Base-by-base conservation (phyloP, 768 basidiomycete species). In the Hortiboletus flavorubellus region DNA sequence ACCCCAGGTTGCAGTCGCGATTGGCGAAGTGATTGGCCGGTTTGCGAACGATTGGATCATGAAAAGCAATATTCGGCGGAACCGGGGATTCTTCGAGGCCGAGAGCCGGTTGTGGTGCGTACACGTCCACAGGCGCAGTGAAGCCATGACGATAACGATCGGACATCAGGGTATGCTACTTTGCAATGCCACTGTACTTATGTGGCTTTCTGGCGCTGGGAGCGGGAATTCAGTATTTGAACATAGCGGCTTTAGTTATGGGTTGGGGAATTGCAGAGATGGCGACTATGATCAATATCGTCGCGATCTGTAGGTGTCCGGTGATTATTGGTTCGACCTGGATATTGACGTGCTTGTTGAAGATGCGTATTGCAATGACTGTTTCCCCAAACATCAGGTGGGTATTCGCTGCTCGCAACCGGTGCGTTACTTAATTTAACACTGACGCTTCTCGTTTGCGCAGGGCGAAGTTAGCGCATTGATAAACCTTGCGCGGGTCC, bases 1-100 rank as follows among this genome's bases (percentile, higher is more conserved):
- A 5, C 16, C 38, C 11, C 16, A 80, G 78, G 65, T 83, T 21
- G 81, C 76, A 0, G 76, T 78, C 11, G 46, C 82, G 11, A 60
- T 84, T 23, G 83, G 83, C 5, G 81, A 84, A 61, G 16, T 82
- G 2, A 61, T 76, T 3, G 82, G 83, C 37, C 73, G 77, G 8
- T 84, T 73, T 59, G 66, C 73, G 44, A 83, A 84, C 53, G 82
- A 84, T 48, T 71, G 71, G 65, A 74, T 81, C 35, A 77, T 80
- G 67, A 70, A 73, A 49, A 26, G 68, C 16, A 71, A 65, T 41
- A 78, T 80, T 58, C 71, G 76, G 18, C 59, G 74, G 33, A 80
- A 82, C 60, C 59, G 66, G 0, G 82, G 82, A 45, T 75, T 84
- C 42, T 83, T 83, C 65, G 75, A 76, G 50, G 78, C 83, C 3